Base-by-base conservation (phyloP, 495 filamentous ascomycete genomes). In the Halenospora varia region DNA sequence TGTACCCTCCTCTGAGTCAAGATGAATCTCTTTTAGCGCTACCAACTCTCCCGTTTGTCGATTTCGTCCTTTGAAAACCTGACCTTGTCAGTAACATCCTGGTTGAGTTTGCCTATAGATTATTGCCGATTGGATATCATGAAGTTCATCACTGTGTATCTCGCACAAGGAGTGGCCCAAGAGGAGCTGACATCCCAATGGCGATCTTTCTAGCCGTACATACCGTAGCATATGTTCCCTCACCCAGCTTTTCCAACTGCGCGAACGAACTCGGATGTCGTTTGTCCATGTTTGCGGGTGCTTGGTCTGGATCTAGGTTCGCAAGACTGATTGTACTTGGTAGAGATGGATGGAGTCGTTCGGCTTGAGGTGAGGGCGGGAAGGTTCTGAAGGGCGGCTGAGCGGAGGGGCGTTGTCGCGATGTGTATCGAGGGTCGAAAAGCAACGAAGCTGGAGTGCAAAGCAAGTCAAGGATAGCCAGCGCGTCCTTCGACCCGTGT, bases 61-160 rank as follows among this genome's bases (percentile, higher is more conserved):
- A 71, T 99, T 97, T 51, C 90, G 87, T 29, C 95, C 94, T 79
- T 97, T 99, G 82, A 97, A 99, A 25, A 99, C 94, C 90, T 95
- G 65, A 29, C 51, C 44, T 53, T 48, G 55, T 64, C 53, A 65
- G 62, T 44, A 11, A 11, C 24, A 15, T 51, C 18, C 19, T 25
- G 29, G 17, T 25, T 53, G 23, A 44, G 2, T 13, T 50, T 39
- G 25, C 41, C 29, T 6, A 35, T n/a, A n/a, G n/a, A n/a, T n/a
- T n/a, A n/a, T n/a, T n/a, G n/a, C n/a, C n/a, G n/a, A n/a, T n/a
- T n/a, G n/a, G n/a, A n/a, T n/a, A n/a, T n/a, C n/a, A n/a, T n/a
- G n/a, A n/a, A n/a, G n/a, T n/a, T n/a, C n/a, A n/a, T n/a, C n/a
- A n/a, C n/a, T n/a, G n/a, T n/a, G n/a, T n/a, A n/a, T n/a, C n/a